Evolutionary conservation across 2,329 filamentous ascomycete genomes (phyloP), one percentile per base, ranked within the genome.

Genomic region (Tolypocladium endophyticum): DNA sequence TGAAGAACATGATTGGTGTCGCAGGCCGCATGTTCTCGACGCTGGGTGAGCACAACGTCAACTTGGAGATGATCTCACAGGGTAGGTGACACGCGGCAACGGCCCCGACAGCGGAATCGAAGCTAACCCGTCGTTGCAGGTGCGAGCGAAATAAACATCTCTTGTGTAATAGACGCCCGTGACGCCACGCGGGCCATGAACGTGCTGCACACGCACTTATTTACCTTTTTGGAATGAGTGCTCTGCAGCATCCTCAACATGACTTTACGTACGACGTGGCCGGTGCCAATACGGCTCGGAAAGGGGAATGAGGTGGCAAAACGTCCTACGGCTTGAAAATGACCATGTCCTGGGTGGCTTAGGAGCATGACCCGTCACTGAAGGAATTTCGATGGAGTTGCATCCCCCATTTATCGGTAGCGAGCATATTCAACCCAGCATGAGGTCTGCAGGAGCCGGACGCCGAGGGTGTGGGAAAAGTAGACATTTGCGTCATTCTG

Each of bases 31-130:
- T 99, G 89, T 97, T 99, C 74, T 90, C 89, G 55, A 95, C 92
- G 1, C 79, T 99, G 23, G 94, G 94, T 52, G 90, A 97, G 71
- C 89, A 96, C 72, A 89, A 90, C 67, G 87, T 99, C 70, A 99
- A 99, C 72, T 91, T 99, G 67, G 94, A 99, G 77, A 99, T 99
- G 94, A 99, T 99, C 66, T 96, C 91, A 30, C 94, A 99, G 78
- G 94, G 94, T 93, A 80, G 69, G 80, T 61, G 6, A 3, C 3
- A 3, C 11, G 7, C 12, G 18, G 30, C 25, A 3, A 36, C 20
- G 9, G 5, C 11, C 20, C 20, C 5, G 20, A 23, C 50, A 8
- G 9, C 30, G 18, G 50, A 16, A 6, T 23, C 20, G 8, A 20
- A 23, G 4, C 33, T 53, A 56, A 56, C 39, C 8, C 18, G 9